Percentiles rank a stretch among this genome's conserved stretches.
Conservation (phyloP, 2,329 filamentous ascomycete genomes). For the Diaporthe helianthi region DNA sequence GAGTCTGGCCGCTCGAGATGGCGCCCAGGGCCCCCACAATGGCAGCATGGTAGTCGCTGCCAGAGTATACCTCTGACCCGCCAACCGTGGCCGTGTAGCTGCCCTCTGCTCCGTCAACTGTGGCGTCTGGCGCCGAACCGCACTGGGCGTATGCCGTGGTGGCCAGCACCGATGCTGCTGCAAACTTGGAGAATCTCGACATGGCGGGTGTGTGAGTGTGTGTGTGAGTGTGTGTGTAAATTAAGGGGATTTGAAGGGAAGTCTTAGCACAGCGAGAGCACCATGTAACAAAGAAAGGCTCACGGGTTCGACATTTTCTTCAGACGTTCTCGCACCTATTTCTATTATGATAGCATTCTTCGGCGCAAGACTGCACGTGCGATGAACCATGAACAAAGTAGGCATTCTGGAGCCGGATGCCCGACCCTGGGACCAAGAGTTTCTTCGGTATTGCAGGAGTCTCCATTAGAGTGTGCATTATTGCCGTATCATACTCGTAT, state of each 20-base stretch:
- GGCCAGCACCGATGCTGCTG: conserved; percentile 43
- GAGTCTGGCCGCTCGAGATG: conserved; percentile 58
- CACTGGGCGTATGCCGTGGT: conserved; percentile 52
- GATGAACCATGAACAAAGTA: neutral
- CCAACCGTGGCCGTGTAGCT: conserved; percentile 55
- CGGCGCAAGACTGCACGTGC: neutral
- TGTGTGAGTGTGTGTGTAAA: neutral
- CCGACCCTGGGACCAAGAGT: neutral
- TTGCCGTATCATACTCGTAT: neutral
- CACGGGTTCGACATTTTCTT: neutral
- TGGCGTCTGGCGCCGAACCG: conserved; percentile 55
- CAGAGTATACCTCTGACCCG: conserved; percentile 55
- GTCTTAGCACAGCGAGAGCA: neutral
- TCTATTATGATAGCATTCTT: neutral
- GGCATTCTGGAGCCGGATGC: neutral
- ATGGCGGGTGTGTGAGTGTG: neutral
- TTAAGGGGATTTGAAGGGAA: neutral
- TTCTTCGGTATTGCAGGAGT: conserved; percentile 16
- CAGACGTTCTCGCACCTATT: too few relatives aligned
- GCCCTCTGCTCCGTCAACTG: conserved; percentile 53
- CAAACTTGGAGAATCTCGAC: conserved; percentile 7
- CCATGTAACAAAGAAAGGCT: neutral
- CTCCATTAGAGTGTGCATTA: conserved; percentile 5
- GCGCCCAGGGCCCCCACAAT: conserved; percentile 63
- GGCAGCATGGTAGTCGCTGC: conserved; percentile 59